Evolutionary conservation across 768 basidiomycete species (phyloP).

Genomic region (Lentinus brumalis): DNA sequence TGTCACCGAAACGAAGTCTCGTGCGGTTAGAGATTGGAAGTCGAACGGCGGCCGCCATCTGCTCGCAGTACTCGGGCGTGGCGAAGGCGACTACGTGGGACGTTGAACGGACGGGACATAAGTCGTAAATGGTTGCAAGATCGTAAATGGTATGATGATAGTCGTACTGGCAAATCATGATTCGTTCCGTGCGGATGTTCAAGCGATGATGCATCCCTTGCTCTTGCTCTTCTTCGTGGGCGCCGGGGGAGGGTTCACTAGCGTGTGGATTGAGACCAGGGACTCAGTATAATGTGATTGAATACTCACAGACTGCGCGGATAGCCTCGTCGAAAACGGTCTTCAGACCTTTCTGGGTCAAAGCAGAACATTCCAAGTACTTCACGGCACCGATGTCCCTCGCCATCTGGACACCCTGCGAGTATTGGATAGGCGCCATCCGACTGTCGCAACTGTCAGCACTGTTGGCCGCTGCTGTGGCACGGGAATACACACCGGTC

Average conservation of each 20-base stretch:
- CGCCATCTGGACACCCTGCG: conserved; percentile 87
- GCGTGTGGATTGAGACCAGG: neutral
- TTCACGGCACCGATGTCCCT: conserved; percentile 96
- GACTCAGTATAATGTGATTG: conserved; percentile 2
- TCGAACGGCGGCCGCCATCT: conserved; percentile 16
- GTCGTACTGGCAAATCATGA: conserved; percentile 24
- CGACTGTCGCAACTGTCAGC: conserved; percentile 51
- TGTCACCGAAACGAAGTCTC: conserved; percentile 15
- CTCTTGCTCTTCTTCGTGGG: conserved; percentile 52
- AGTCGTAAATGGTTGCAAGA: conserved; percentile 66
- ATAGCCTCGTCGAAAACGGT: conserved; percentile 99
- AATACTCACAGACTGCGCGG: conserved; percentile 84
- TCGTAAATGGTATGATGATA: conserved; percentile 64
- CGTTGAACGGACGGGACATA: conserved; percentile 37
- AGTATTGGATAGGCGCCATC: conserved; percentile 93
- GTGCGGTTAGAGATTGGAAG: conserved; percentile 5
- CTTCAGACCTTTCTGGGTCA: conserved; percentile 98
- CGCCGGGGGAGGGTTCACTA: conserved; percentile 76
- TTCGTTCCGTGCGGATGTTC: conserved; percentile 35
- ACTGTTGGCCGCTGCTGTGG: conserved; percentile 7
- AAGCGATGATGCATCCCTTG: conserved; percentile 70
- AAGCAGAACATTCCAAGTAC: conserved; percentile 93
- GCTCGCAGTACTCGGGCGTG: conserved; percentile 13
- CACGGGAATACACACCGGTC: conserved; percentile 63
- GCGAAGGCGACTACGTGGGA: conserved; percentile 7